Percentiles rank a stretch among this genome's conserved stretches.
phyloP scores from a whole-genome alignment of 306 rosid genomes.

The Prunus padus region DNA sequence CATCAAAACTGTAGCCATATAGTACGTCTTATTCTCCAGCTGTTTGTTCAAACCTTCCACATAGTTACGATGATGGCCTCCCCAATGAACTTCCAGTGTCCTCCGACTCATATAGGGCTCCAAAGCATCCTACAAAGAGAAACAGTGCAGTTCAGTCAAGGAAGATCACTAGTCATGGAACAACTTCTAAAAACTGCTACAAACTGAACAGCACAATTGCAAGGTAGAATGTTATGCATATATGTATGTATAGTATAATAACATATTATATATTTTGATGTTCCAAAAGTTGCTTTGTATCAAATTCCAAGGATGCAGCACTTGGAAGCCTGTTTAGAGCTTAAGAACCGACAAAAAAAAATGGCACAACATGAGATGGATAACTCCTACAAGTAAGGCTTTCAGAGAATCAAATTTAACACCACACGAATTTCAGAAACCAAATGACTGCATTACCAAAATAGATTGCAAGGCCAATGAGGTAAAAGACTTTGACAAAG shows the following conservation, averaged over 20 bases:
- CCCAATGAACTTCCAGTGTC: conserved; percentile 77
- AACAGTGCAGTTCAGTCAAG: not conserved
- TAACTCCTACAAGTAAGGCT: not conserved
- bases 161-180: not conserved
- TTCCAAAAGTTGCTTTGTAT: not conserved
- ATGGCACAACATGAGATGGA: not conserved
- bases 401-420: not conserved
- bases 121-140: conserved; percentile 2
- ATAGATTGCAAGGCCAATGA: not conserved
- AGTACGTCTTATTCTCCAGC: conserved; percentile 71
- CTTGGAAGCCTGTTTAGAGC: not conserved
- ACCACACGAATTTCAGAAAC: not conserved
- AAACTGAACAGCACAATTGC: not conserved
- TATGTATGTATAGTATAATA: not conserved
- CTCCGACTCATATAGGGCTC: conserved; percentile 61
- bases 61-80: conserved; percentile 67
- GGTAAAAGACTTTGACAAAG: not conserved
- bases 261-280: not conserved
- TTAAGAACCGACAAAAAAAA: not conserved
- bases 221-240: not conserved
- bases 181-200: not conserved
- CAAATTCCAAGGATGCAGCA: not conserved
- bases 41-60: conserved; percentile 76
- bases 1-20: conserved; percentile 83
- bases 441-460: not conserved